A percentile compares a stretch with the other conserved stretches of the same genome.
phyloP scores from a whole-genome alignment of 225 moss, liverwort and hornwort species.

The Polytrichum commune region DNA sequence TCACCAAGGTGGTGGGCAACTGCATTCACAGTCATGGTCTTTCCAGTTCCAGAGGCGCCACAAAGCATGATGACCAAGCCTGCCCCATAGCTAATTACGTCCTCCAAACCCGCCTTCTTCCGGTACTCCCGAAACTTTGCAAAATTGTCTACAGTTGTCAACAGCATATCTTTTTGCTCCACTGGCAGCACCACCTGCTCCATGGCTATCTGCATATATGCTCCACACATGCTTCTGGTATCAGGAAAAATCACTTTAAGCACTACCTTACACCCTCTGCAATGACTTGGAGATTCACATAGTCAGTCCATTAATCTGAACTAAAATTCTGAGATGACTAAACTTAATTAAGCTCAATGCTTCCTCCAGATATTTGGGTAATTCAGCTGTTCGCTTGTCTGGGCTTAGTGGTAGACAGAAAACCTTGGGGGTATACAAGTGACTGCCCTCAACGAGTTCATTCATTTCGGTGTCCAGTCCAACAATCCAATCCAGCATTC shows the following conservation, averaged over 20 bases:
- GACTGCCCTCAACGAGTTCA: slow-evolving; percentile 69
- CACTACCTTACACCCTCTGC: too few relatives aligned
- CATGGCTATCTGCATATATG: slow-evolving; percentile 44
- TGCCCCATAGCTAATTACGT: slow-evolving; percentile 65
- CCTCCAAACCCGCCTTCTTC: slow-evolving; percentile 59
- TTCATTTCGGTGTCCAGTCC: slow-evolving; percentile 72
- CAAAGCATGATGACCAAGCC: slow-evolving; percentile 60
- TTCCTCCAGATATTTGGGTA: not conserved
- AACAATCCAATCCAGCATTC: slow-evolving; percentile 69
- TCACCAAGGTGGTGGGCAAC: slow-evolving; percentile 65
- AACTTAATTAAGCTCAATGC: not conserved
- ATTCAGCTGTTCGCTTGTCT: too few relatives aligned
- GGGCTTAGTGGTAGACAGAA: not conserved
- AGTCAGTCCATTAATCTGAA: not conserved
- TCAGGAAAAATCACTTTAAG: not conserved
- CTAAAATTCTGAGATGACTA: not conserved
- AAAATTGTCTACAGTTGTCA: slow-evolving; percentile 67
- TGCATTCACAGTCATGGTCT: slow-evolving; percentile 70
- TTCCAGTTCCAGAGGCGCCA: slow-evolving; percentile 65
- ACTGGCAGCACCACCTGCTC: slow-evolving; percentile 61
- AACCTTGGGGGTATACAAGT: slow-evolving; percentile 62
- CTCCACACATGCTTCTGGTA: not conserved
- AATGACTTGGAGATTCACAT: not conserved
- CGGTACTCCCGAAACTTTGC: slow-evolving; percentile 56
- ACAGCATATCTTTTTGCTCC: slow-evolving; percentile 58